A percentile compares a stretch with the other conserved stretches of the same genome.
phyloP scores from a whole-genome alignment of 768 basidiomycete genomes.

The Aureoboletus auriporus region DNA sequence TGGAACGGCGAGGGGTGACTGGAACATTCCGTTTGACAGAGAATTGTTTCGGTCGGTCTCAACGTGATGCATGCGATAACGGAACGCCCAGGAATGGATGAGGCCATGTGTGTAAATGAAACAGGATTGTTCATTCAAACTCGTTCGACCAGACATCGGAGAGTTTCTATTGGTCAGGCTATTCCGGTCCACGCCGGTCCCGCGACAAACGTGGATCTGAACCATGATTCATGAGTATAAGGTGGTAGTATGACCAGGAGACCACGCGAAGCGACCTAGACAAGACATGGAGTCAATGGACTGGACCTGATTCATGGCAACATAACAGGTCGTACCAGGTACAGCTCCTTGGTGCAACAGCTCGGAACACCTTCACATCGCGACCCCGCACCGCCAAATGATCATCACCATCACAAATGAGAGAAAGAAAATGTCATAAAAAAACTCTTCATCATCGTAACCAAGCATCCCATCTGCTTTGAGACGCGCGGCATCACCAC shows the following conservation, averaged over 20 bases:
- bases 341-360: neutral
- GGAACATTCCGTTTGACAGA: neutral
- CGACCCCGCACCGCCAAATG: neutral
- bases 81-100: neutral
- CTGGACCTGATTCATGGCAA: neutral
- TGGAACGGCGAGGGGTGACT: neutral
- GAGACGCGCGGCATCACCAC: slow-evolving; percentile 5
- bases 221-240: neutral
- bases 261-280: slow-evolving; percentile 4
- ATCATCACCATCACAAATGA: slow-evolving; percentile 1
- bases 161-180: slow-evolving; percentile 10
- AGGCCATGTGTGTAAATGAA: neutral
- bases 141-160: neutral
- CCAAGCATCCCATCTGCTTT: slow-evolving; percentile 8
- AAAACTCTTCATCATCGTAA: slow-evolving; percentile 2
- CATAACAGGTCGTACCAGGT: slow-evolving; percentile 12
- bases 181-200: slow-evolving; percentile 3
- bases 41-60: neutral
- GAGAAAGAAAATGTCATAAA: slow-evolving; percentile 4
- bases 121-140: neutral
- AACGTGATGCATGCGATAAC: neutral
- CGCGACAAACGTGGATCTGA: neutral
- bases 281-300: slow-evolving; percentile 1
- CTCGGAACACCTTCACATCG: neutral
- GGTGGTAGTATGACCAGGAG: no score